Evolutionary conservation across 441 rosid species (phyloP).

Genomic region (Brassica balearica): DNA sequence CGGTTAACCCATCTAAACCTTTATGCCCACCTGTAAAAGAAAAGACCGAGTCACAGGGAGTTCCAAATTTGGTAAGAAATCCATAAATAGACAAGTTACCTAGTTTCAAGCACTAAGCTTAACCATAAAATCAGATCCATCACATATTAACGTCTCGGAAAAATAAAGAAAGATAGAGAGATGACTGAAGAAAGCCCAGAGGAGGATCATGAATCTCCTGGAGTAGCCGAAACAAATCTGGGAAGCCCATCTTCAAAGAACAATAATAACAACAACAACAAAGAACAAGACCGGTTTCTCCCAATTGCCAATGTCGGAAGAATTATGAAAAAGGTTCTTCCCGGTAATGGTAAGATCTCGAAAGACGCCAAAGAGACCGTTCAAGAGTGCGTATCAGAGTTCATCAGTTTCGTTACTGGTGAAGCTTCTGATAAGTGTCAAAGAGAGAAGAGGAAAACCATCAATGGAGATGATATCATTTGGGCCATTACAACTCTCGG

Average conservation of each 20-base stretch:
- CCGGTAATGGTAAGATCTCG: constrained; percentile 71
- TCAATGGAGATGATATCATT: constrained; percentile 75
- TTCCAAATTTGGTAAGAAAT: constrained; percentile 34
- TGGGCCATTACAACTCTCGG: constrained; percentile 83
- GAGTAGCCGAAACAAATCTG: constrained; percentile 46
- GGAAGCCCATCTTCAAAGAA: constrained; percentile 57
- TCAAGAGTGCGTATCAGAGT: constrained; percentile 84
- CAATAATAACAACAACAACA: constrained; percentile 43
- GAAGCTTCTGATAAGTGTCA: constrained; percentile 88
- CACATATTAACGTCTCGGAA: constrained; percentile 23
- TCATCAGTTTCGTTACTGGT: constrained; percentile 78
- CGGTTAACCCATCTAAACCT: not conserved
- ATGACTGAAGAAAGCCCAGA: constrained; percentile 58
- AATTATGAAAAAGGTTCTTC: constrained; percentile 56
- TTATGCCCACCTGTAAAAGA: not conserved
- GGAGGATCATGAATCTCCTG: constrained; percentile 52
- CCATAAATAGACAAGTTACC: constrained; percentile 35
- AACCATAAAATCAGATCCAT: constrained; percentile 41
- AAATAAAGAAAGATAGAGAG: not conserved
- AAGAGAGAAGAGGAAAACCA: constrained; percentile 73
- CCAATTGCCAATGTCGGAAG: constrained; percentile 62
- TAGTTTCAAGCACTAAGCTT: constrained; percentile 14
- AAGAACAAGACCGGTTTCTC: constrained; percentile 77
- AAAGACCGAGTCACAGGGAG: constrained; percentile 42
- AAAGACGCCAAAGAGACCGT: constrained; percentile 81